Conservation (phyloP, 202 grass and related monocot species). For the Zizania palustris region DNA sequence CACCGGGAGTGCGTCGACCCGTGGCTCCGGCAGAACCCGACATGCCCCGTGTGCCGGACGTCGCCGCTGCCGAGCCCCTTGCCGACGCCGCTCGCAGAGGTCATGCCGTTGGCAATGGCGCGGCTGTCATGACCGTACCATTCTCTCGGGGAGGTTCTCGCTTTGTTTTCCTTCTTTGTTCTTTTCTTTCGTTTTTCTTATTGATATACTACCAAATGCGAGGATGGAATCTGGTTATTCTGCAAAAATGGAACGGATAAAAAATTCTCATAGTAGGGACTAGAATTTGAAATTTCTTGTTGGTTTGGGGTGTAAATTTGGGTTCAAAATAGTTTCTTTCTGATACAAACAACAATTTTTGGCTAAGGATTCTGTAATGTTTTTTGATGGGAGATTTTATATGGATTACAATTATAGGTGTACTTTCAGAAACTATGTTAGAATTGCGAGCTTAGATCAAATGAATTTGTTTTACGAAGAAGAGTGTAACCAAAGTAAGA, state of each 20-base stretch:
- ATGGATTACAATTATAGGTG: neutral
- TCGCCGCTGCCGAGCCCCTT: conserved; percentile 86
- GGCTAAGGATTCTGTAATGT: neutral
- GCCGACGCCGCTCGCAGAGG: conserved; percentile 74
- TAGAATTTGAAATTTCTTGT: conserved; percentile 1
- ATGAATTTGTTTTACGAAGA: neutral
- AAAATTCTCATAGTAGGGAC: conserved; percentile 28
- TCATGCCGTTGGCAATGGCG: conserved; percentile 57
- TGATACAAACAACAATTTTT: conserved; percentile 10
- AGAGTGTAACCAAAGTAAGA: neutral
- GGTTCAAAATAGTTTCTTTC: conserved; percentile 9
- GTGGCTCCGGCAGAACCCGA: conserved; percentile 73
- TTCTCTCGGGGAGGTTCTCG: neutral
- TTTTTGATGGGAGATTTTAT: conserved; percentile 6
- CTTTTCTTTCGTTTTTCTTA: neutral
- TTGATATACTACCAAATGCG: neutral
- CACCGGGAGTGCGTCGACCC: conserved; percentile 80
- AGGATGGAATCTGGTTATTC: conserved; percentile 3
- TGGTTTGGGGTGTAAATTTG: conserved; percentile 39
- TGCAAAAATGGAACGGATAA: neutral
- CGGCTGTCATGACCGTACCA: conserved; percentile 43
- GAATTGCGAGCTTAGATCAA: neutral
- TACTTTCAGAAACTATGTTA: neutral
- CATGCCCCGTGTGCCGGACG: conserved; percentile 88
- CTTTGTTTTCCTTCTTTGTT: neutral